phyloP scores from a whole-genome alignment of 805 yeast genomes.

The Saturnispora serradocipensis region DNA sequence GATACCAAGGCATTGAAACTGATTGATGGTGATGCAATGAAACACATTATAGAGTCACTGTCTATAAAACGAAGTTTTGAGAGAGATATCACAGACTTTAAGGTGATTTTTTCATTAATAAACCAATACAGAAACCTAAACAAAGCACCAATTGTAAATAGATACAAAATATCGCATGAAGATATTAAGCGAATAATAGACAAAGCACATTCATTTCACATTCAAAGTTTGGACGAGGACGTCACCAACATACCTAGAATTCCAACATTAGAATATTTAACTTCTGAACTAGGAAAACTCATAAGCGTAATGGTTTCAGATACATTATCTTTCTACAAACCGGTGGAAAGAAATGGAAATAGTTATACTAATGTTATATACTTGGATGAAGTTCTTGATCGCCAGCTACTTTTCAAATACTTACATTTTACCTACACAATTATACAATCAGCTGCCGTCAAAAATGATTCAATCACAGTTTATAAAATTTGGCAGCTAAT shows the following conservation, averaged over 20 bases:
- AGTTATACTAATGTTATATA: slow-evolving; percentile 1
- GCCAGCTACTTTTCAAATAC: slow-evolving; percentile 19
- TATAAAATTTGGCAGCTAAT: slow-evolving; percentile 23
- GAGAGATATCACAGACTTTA: slow-evolving; percentile 6
- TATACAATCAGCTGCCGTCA: slow-evolving; percentile 18
- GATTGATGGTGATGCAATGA: not conserved
- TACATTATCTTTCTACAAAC: slow-evolving; percentile 10
- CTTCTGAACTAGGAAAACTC: slow-evolving; percentile 14
- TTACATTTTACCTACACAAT: slow-evolving; percentile 22
- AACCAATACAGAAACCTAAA: slow-evolving; percentile 10
- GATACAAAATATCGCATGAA: slow-evolving; percentile 1
- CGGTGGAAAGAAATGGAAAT: not conserved
- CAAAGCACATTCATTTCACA: slow-evolving; percentile 9
- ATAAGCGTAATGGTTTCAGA: slow-evolving; percentile 8
- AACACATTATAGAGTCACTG: slow-evolving; percentile 8
- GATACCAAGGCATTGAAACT: not conserved
- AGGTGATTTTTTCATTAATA: slow-evolving; percentile 7
- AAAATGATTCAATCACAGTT: slow-evolving; percentile 22
- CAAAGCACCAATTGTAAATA: slow-evolving; percentile 3
- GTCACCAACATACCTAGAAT: not conserved
- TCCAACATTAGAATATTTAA: slow-evolving; percentile 8
- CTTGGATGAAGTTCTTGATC: slow-evolving; percentile 12
- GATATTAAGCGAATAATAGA: slow-evolving; percentile 9
- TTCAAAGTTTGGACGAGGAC: not conserved
- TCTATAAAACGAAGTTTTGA: slow-evolving; percentile 10